These are phyloP conservation scores for Globisporangium cederbergense DNA, from an alignment of 352 stramenopile genomes.

Conservation along the genomic window DNA sequence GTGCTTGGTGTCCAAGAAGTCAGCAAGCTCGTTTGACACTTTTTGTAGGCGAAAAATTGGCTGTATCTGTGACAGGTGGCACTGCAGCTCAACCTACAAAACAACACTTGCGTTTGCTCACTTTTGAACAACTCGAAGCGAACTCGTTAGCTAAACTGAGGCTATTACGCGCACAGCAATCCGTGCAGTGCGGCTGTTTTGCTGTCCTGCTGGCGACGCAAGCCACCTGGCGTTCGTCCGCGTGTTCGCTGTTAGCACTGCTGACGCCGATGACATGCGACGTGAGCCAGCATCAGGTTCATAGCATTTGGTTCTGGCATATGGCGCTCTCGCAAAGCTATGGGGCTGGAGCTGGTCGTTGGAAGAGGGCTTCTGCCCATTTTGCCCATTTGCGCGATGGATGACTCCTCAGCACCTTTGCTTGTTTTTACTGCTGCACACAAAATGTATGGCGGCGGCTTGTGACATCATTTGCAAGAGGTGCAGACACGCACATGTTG, in stretches of 20 bases:
- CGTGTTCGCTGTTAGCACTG: neutral
- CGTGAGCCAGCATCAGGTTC: neutral
- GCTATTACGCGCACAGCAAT: neutral
- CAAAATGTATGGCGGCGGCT: neutral
- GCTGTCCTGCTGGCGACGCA: neutral
- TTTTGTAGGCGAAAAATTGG: neutral
- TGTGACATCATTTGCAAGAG: conserved; percentile 6
- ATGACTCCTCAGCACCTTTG: neutral
- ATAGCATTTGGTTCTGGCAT: neutral
- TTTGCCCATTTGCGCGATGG: too few relatives aligned
- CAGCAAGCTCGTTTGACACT: neutral
- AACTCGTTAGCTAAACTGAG: neutral
- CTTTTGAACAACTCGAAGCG: neutral
- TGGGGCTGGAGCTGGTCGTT: too few relatives aligned
- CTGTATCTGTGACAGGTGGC: neutral
- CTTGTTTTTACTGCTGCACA: conserved; percentile 1
- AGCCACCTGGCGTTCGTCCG: neutral
- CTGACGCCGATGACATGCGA: neutral
- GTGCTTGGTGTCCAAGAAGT: neutral
- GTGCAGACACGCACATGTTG: neutral
- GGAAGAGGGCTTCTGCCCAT: too few relatives aligned
- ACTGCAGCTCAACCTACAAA: too few relatives aligned
- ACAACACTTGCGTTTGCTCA: neutral
- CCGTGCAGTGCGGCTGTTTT: neutral
- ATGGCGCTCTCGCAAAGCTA: neutral